Base-by-base conservation (phyloP, 306 rosid species). In the Ziziphus jujuba region DNA sequence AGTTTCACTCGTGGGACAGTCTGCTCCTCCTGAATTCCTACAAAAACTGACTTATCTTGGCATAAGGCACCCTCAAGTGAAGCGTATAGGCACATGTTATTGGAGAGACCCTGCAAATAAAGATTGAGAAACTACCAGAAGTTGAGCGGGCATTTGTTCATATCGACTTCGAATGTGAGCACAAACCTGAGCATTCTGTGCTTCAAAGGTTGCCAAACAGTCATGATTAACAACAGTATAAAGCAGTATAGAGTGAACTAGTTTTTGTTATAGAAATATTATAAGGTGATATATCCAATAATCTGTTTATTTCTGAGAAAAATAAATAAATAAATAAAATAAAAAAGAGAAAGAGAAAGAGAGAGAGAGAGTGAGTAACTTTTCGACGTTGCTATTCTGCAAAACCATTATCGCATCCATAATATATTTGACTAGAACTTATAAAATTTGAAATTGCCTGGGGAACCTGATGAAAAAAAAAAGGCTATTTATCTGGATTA, bases 101-200 rank as follows among this genome's bases (percentile, higher is more conserved):
- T 40, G 96, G 96, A 63, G 96, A 92, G 81, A 50, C 76, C 20
- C 77, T 89, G 36, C 98, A 89, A 74, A 77, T 84, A 71, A 87
- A 92, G 62, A 72, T 89, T 0, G 96, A 92, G 74, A 86, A 84
- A 62, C 91, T 92, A 56, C 81, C 89, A 11, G 98, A 89, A 63
- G 97, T 89, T 8, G 96, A 92, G 76, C 81, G 95, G 75, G 91
- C 91, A 13, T 92, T 90, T 67, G 98, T 92, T 80, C 98, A 92
- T 79, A 82, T 92, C 17, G 98, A 92, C 85, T 92, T 81, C n/a
- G 98, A 92, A 73, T 92, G 98, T 23, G 91, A 87, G 7, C 98
- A 92, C 78, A 92, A 92, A 64, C 98, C 98, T 38, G 98, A 92
- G 69, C 98, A 92, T 72, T 78, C 80, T n/a, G 82, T 92, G 63